Evolutionary conservation across 306 rosid species (phyloP).

Genomic region (Cercis canadensis): DNA sequence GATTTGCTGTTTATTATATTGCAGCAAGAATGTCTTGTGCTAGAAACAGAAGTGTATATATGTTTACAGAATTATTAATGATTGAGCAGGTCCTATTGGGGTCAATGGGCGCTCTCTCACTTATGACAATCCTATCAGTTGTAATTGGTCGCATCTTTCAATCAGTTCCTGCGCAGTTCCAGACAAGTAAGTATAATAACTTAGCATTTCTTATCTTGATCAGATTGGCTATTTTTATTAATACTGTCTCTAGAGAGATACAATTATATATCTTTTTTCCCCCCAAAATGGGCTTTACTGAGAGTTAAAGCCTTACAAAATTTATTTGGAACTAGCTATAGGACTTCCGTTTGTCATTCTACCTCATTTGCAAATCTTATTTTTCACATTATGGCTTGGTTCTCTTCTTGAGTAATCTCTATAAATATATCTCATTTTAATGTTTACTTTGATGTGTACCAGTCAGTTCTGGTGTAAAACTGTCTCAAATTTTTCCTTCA

Average conservation of each 20-base stretch:
- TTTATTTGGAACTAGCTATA: background rate
- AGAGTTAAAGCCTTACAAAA: background rate
- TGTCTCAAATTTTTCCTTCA: background rate
- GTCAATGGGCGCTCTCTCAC: constrained; percentile 88
- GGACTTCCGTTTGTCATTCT: constrained; percentile 18
- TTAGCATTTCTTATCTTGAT: constrained; percentile 34
- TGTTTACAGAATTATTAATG: constrained; percentile 33
- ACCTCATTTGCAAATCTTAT: background rate
- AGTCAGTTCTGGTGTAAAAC: background rate
- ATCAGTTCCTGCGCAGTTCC: constrained; percentile 96
- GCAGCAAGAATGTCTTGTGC: background rate
- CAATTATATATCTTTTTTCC: background rate
- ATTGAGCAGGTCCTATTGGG: constrained; percentile 85
- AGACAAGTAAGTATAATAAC: constrained; percentile 79
- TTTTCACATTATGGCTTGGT: constrained; percentile 9
- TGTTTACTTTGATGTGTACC: constrained; percentile 10
- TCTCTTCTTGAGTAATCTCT: constrained; percentile 21
- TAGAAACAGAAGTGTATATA: constrained; percentile 19
- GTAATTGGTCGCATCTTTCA: constrained; percentile 86
- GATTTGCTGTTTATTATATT: background rate
- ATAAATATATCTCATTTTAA: constrained; percentile 8
- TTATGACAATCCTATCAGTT: constrained; percentile 87
- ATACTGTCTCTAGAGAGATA: constrained; percentile 21
- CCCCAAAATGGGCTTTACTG: background rate
- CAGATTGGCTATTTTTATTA: constrained; percentile 20